These are phyloP conservation scores for Penicillium manginii DNA, from an alignment of 495 filamentous ascomycete species.

Conservation along the genomic window DNA sequence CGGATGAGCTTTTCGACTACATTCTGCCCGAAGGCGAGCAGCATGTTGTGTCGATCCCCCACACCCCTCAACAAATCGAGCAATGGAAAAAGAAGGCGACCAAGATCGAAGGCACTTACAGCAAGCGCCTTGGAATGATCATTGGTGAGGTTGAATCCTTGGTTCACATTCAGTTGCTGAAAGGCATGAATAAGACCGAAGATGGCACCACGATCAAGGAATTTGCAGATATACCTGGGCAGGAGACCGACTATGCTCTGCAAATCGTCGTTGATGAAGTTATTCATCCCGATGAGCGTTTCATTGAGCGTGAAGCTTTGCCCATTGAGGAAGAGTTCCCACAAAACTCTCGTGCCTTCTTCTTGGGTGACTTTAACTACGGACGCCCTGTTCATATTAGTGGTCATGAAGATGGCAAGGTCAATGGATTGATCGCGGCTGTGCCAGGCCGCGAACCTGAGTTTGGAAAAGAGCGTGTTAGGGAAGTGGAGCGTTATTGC, in stretches of 20 bases:
- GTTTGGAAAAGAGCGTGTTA: slow-evolving; percentile 75
- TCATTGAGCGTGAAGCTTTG: slow-evolving; percentile 83
- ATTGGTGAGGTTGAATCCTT: slow-evolving; percentile 87
- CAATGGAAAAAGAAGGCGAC: slow-evolving; percentile 83
- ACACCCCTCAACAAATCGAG: slow-evolving; percentile 77
- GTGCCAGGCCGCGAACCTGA: slow-evolving; percentile 73
- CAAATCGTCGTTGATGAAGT: slow-evolving; percentile 91
- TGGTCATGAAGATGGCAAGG: slow-evolving; percentile 72
- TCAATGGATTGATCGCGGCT: slow-evolving; percentile 73
- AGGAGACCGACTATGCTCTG: slow-evolving; percentile 89
- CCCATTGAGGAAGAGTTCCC: slow-evolving; percentile 94
- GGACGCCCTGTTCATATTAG: slow-evolving; percentile 85
- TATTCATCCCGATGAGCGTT: slow-evolving; percentile 87
- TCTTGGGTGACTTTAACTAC: slow-evolving; percentile 94
- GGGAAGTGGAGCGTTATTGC: slow-evolving; percentile 62
- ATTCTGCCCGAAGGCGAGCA: slow-evolving; percentile 63
- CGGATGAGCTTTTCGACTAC: slow-evolving; percentile 94
- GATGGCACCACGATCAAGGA: slow-evolving; percentile 92
- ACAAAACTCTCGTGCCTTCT: slow-evolving; percentile 78
- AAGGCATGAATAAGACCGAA: slow-evolving; percentile 87
- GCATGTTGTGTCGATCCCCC: slow-evolving; percentile 66
- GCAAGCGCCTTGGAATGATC: slow-evolving; percentile 84
- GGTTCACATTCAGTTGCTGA: slow-evolving; percentile 89
- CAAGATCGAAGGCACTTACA: slow-evolving; percentile 82
- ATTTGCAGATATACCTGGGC: slow-evolving; percentile 83